Base-by-base conservation (phyloP, 2,329 filamentous ascomycete species). In the Fusarium phyllophilum region DNA sequence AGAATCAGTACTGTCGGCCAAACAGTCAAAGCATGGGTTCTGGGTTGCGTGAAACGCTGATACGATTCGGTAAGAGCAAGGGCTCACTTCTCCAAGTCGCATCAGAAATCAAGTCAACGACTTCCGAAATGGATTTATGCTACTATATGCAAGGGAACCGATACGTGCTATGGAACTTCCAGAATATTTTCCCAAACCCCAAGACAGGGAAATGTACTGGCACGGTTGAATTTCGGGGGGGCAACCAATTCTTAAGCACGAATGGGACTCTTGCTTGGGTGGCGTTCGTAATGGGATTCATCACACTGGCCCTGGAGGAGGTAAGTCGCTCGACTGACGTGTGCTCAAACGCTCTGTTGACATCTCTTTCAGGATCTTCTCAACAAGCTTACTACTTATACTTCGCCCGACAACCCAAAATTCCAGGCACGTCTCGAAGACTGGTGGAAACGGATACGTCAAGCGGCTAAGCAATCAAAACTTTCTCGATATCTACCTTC, bases 121-220 rank as follows among this genome's bases (percentile, higher is more conserved):
- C 65, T 31, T 73, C 66, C 20, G 82, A 82, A 75, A 73, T 58
- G 31, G 80, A 82, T 17, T 66, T 84, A 46, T 82, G 75, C 72
- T 74, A 77, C 38, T 83, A 84, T 74, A 83, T 84, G 80, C 82
- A 84, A 75, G 81, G 79, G 14, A 81, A 79, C 68, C 79, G 82
- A 24, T 83, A 83, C 62, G 82, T 84, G 17, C 70, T 84, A 42
- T 84, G 83, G 82, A 83, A 84, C 59, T 84, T 84, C 54, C 79
- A 83, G 62, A 84, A 83, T 67, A 81, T 82, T 66, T 82, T 82
- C 57, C 79, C 81, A 3, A 79, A 80, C 59, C 80, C 81, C 48
- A 83, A 81, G 78, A 82, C 80, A 44, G 81, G 81, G 11, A 70
- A 79, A 48, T 83, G 81, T 49, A 82, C 80, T 14, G 82, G 82